Base-by-base conservation (phyloP, 306 rosid genomes). In the Carpinus fangiana region DNA sequence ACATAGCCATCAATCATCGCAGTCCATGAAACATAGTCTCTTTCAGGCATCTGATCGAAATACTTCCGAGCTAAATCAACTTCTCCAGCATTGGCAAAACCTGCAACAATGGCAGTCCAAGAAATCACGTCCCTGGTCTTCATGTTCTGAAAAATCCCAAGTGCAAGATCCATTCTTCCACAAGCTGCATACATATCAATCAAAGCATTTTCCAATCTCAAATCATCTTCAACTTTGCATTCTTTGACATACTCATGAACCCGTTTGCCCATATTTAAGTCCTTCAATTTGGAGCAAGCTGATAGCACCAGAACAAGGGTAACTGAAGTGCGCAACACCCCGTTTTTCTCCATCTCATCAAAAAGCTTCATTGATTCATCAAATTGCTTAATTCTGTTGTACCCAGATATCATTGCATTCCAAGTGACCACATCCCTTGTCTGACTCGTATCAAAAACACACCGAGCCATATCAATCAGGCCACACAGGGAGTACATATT, bases 1-100 rank as follows among this genome's bases (percentile, higher is more conserved):
- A 92, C 79, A 83, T 90, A 92, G 28, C 97, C 92, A 74, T 95
- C 97, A 74, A 95, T 90, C 85, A 92, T 89, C 74, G 97, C 95
- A 78, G 97, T 95, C 98, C 98, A 95, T 8, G 96, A 92, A 82
- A 95, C 84, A 51, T 81, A 76, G 81, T 95, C 98, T 70, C 89
- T 90, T 82, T 68, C 93, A 38, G 93, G 83, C 91, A 90, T 94
- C 74, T 85, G 80, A 80, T 87, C 84, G 57, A 94, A 94, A 82
- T 90, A 85, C 73, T 80, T 84, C 12, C 92, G 80, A 70, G 93
- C 98, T 73, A 86, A 72, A 79, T 90, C 92, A 74, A 92, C 76
- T 76, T 80, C 81, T 61, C 91, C 94, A 1, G 78, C 72, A 79
- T 78, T 86, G 73, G 87, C 85, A 82, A 84, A 90, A 71, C 98